These are phyloP conservation scores for Tolypocladium nubicola DNA, from an alignment of 2,329 filamentous ascomycete species.

Conservation along the genomic window DNA sequence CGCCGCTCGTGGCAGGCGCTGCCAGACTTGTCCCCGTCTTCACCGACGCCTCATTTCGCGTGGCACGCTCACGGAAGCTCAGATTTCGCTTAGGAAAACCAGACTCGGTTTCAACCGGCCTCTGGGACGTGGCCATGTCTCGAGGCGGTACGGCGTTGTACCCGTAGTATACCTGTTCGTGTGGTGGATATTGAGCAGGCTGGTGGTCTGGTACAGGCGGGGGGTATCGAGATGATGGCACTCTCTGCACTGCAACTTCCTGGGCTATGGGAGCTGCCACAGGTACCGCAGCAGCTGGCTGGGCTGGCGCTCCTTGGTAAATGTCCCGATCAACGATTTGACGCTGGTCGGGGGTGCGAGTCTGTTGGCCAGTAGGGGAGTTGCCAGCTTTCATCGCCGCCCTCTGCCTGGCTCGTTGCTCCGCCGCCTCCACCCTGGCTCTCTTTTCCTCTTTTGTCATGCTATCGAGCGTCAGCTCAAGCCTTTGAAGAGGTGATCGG, in stretches of 20 bases:
- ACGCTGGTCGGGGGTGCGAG: slow-evolving; percentile 13
- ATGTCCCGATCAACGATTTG: background rate
- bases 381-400: slow-evolving; percentile 28
- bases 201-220: background rate
- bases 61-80: slow-evolving; percentile 50
- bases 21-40: slow-evolving; percentile 15
- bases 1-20: slow-evolving; percentile 17
- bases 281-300: background rate
- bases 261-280: background rate
- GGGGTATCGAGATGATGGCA: background rate
- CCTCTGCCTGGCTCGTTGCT: slow-evolving; percentile 58
- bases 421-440: slow-evolving; percentile 72
- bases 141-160: slow-evolving; percentile 11
- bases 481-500: slow-evolving; percentile 82
- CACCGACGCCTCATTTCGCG: slow-evolving; percentile 29
- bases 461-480: slow-evolving; percentile 82
- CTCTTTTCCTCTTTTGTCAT: slow-evolving; percentile 95
- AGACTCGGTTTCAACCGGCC: slow-evolving; percentile 12
- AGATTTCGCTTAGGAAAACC: slow-evolving; percentile 41
- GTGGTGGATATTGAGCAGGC: background rate
- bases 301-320: background rate
- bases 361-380: slow-evolving; percentile 9
- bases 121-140: slow-evolving; percentile 7
- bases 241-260: background rate
- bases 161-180: slow-evolving; percentile 4